Conservation (phyloP, 2,329 filamentous ascomycete species). For the Drechslerella coelobrocha region DNA sequence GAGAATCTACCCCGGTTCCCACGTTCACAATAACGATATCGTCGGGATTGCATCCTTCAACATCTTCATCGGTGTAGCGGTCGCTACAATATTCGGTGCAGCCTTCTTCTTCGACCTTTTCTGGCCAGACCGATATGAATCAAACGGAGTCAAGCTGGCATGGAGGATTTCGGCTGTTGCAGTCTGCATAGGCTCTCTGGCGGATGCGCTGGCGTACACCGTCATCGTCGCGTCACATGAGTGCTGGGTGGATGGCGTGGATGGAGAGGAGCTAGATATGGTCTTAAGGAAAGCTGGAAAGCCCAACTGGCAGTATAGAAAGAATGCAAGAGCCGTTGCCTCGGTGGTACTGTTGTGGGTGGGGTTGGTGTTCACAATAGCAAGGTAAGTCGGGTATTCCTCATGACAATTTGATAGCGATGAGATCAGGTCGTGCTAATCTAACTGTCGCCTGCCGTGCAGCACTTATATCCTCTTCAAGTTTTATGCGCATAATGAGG, state of each 20-base stretch:
- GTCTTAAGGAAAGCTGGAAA: constrained; percentile 55
- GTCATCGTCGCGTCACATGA: constrained; percentile 61
- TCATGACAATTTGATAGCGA: background rate
- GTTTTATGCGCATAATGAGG: constrained; percentile 57
- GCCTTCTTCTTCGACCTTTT: constrained; percentile 70
- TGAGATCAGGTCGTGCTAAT: constrained; percentile 10
- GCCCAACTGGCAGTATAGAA: constrained; percentile 60
- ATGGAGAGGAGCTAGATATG: constrained; percentile 1
- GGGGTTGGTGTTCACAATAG: constrained; percentile 62
- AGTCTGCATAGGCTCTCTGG: constrained; percentile 61
- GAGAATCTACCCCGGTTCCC: constrained; percentile 58
- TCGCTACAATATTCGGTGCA: constrained; percentile 67
- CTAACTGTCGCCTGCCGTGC: background rate
- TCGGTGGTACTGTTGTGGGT: constrained; percentile 65
- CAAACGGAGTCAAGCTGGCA: constrained; percentile 61
- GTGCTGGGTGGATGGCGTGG: constrained; percentile 61
- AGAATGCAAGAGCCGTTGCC: constrained; percentile 63
- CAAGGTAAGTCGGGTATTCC: constrained; percentile 57
- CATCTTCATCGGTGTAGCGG: constrained; percentile 66
- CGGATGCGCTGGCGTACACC: constrained; percentile 63
- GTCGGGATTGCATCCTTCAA: constrained; percentile 66
- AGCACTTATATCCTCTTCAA: constrained; percentile 58
- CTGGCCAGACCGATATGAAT: constrained; percentile 66
- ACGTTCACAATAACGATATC: constrained; percentile 65
- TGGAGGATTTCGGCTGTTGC: constrained; percentile 65